Evolutionary conservation across 1,284 basidiomycete species (phyloP), one percentile per base, ranked within the genome.

Genomic region (Hypsizygus ulmarius): DNA sequence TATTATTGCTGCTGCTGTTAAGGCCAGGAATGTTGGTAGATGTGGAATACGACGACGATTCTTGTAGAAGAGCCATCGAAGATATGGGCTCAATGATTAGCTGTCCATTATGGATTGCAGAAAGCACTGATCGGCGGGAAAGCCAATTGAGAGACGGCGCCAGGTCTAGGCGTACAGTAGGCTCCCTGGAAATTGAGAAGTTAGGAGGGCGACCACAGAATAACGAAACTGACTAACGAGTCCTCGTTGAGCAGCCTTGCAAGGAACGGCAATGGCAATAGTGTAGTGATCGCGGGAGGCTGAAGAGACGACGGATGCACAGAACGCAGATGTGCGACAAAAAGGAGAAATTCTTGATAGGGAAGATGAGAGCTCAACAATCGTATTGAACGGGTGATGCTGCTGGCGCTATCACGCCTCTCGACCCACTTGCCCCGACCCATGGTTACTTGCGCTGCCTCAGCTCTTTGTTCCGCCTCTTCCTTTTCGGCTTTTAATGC

Each of bases 121-220:
- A 72, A 5, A 88, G 76, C 9, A 97, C 89, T n/a, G 85, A 84
- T 25, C 94, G 83, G 15, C 96, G 80, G 7, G 90, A 89, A 10
- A 99, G 76, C 90, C 93, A 98, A 59, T 93, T 95, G 21, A 99
- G 75, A 10, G 93, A 92, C 0, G 95, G 92, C 0, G 96, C 94
- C n/a, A 92, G 71, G 63, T 98, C 94, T 18, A 99, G 79, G 2
- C 97, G 85, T 30, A 98, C 73, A 0, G 93, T 92, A 0, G 96
- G 92, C 56, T 99, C 97, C 14, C 95, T 89, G 59, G 3, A 39
- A 49, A 42, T 27, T 29, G 7, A 49, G 30, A 28, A 51, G 52
- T 40, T 12, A 45, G 40, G 47, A 38, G 32, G 42, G 42, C 11
- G 51, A 56, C n/a, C 48, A 42, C 45, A 37, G 44, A 35, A 28